A percentile compares a stretch with the other conserved stretches of the same genome.
phyloP scores from a whole-genome alignment of 2,329 filamentous ascomycete genomes.

The Stachybotrys chartarum region DNA sequence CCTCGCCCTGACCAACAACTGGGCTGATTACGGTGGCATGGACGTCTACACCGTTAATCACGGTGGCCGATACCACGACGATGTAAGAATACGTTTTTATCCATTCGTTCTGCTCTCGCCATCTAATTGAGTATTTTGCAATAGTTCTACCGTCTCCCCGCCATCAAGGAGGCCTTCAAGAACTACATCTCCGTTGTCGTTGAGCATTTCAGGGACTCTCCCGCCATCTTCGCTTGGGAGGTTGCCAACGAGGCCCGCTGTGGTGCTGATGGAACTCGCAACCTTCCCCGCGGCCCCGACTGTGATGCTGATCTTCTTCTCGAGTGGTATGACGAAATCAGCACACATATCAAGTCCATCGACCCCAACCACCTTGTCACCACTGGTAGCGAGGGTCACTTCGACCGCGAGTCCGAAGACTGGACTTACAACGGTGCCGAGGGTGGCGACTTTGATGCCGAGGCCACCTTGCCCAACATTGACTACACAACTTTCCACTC shows the following conservation, averaged over 20 bases:
- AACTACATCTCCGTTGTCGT: constrained; percentile 54
- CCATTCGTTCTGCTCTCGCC: not conserved
- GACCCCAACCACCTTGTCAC: constrained; percentile 47
- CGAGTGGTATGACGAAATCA: constrained; percentile 46
- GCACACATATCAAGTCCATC: constrained; percentile 43
- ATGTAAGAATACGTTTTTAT: constrained; percentile 3
- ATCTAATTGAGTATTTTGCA: not conserved
- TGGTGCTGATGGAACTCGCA: constrained; percentile 35
- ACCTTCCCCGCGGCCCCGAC: constrained; percentile 31
- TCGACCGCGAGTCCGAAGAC: constrained; percentile 35
- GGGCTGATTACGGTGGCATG: constrained; percentile 61
- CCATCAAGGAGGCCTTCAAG: constrained; percentile 45
- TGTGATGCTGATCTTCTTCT: constrained; percentile 36
- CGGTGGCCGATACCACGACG: constrained; percentile 41
- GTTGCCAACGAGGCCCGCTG: constrained; percentile 55
- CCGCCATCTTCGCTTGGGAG: constrained; percentile 61
- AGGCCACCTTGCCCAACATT: constrained; percentile 34
- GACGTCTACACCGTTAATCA: constrained; percentile 44
- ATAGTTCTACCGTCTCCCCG: constrained; percentile 40
- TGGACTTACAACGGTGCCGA: constrained; percentile 33
- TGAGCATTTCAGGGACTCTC: constrained; percentile 48
- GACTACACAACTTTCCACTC: constrained; percentile 50
- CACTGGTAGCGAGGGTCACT: constrained; percentile 52
- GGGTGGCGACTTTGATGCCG: constrained; percentile 32
- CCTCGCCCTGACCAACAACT: constrained; percentile 62